Conservation (phyloP, 1,284 basidiomycete species). For the Takashimella tepidaria region DNA sequence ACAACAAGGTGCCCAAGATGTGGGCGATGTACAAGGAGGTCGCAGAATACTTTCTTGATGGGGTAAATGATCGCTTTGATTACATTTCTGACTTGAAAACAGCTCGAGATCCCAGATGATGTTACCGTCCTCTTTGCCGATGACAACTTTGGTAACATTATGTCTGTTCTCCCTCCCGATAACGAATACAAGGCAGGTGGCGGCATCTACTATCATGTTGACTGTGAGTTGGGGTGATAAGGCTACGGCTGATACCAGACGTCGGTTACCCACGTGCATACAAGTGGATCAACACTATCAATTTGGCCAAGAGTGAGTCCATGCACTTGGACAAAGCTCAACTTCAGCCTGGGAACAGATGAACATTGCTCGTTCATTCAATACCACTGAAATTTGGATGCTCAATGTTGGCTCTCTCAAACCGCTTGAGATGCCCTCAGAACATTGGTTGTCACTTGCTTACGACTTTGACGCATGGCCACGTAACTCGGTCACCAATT, state of each 20-base stretch:
- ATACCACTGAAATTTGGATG: slow-evolving; percentile 24
- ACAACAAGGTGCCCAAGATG: slow-evolving; percentile 55
- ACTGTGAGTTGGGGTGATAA: slow-evolving; percentile 18
- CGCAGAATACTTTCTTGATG: slow-evolving; percentile 58
- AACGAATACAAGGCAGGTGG: slow-evolving; percentile 61
- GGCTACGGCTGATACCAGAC: slow-evolving; percentile 5
- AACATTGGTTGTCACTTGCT: slow-evolving; percentile 10
- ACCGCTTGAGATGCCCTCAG: slow-evolving; percentile 21
- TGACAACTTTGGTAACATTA: slow-evolving; percentile 45
- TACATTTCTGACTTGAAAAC: background rate
- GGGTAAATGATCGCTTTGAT: slow-evolving; percentile 55
- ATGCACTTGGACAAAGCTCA: background rate
- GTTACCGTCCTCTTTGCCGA: slow-evolving; percentile 35
- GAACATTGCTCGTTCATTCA: slow-evolving; percentile 13
- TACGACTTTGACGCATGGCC: slow-evolving; percentile 27
- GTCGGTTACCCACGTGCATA: slow-evolving; percentile 46
- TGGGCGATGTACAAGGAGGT: slow-evolving; percentile 55
- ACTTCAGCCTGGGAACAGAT: slow-evolving; percentile 14
- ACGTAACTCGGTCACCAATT: slow-evolving; percentile 13
- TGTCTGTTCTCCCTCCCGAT: slow-evolving; percentile 50
- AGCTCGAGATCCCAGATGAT: slow-evolving; percentile 37
- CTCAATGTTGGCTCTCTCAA: slow-evolving; percentile 30
- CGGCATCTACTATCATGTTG: slow-evolving; percentile 62
- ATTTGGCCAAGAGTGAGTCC: slow-evolving; percentile 22
- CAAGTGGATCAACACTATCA: slow-evolving; percentile 40